Base-by-base conservation (phyloP, 2,329 filamentous ascomycete genomes). In the Pseudogymnoascus sp. region DNA sequence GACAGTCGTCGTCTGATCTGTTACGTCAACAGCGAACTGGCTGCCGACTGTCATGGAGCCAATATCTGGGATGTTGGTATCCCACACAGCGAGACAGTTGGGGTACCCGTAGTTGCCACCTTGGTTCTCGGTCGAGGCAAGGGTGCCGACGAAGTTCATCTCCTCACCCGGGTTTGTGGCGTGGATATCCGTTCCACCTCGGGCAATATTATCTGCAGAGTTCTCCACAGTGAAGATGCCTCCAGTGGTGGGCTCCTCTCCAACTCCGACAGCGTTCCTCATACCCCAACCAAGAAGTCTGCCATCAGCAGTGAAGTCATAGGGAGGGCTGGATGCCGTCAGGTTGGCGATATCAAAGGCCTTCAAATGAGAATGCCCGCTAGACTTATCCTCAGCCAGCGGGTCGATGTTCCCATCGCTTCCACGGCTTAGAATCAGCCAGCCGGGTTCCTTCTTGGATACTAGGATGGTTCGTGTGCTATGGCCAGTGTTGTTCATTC, bases 161-260 rank as follows among this genome's bases (percentile, higher is more conserved):
- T 91, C 87, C 71, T 91, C 89, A 15, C 81, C 88, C 0, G 88
- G 88, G 69, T 91, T 91, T 69, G 89, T 79, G 65, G 83, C 73
- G 67, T 88, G 85, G 50, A 90, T 81, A 65, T 88, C 85, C n/a
- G 78, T 67, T 9, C 81, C 82, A 59, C 80, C 74, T 33, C 88
- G 80, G 13, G 75, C 74, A 15, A 90, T 78, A 38, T 88, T 74
- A 72, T 91, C 88, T 7, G 85, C 85, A 1, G 83, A 87, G 74
- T 91, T 91, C 74, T 91, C 89, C 7, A 91, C 86, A 17, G 77
- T 78, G 76, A 80, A 85, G 64, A 85, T 77, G 17, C 78, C 80
- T 19, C 82, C 82, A 0, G 77, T 77, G 4, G 70, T 64, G 1
- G 80, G 81, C 62, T 90, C 79, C 72, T 89, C 87, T n/a, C 78